phyloP scores from a whole-genome alignment of 1,139 yeast species.

The Debaryomyces psychrophilus region DNA sequence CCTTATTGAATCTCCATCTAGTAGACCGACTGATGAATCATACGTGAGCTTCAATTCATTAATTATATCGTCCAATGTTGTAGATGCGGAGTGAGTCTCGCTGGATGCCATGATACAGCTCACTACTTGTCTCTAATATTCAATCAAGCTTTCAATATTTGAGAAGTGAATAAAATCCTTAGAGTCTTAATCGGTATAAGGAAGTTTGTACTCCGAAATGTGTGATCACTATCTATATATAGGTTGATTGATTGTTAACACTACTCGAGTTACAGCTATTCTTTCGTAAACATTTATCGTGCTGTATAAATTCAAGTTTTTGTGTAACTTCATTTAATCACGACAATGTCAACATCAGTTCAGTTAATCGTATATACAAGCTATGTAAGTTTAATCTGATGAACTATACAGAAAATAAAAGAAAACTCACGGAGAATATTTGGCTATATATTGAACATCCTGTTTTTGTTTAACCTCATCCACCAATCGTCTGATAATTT shows the following conservation, averaged over 20 bases:
- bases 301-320: neutral
- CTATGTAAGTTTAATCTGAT: neutral
- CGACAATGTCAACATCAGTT: too few relatives aligned
- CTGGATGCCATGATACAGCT: slow-evolving; percentile 17
- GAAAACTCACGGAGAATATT: slow-evolving; percentile 17
- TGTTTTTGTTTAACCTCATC: slow-evolving; percentile 36
- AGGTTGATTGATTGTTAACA: neutral
- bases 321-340: slow-evolving; percentile 1
- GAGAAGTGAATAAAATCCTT: neutral
- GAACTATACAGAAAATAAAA: neutral
- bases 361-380: slow-evolving; percentile 12
- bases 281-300: neutral
- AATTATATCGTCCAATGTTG: slow-evolving; percentile 55
- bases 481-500: slow-evolving; percentile 37
- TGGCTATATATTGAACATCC: slow-evolving; percentile 35
- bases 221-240: neutral
- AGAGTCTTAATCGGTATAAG: neutral
- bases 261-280: too few relatives aligned
- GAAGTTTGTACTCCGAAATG: neutral
- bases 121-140: slow-evolving; percentile 1
- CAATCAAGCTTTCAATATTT: slow-evolving; percentile 1
- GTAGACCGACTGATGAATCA: slow-evolving; percentile 59
- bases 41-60: slow-evolving; percentile 56
- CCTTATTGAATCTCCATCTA: slow-evolving; percentile 60
- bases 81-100: slow-evolving; percentile 38